A percentile compares a stretch with the other conserved stretches of the same genome.
These are phyloP conservation scores for Mycena crocata DNA, from an alignment of 768 basidiomycete genomes.

Conservation along the genomic window DNA sequence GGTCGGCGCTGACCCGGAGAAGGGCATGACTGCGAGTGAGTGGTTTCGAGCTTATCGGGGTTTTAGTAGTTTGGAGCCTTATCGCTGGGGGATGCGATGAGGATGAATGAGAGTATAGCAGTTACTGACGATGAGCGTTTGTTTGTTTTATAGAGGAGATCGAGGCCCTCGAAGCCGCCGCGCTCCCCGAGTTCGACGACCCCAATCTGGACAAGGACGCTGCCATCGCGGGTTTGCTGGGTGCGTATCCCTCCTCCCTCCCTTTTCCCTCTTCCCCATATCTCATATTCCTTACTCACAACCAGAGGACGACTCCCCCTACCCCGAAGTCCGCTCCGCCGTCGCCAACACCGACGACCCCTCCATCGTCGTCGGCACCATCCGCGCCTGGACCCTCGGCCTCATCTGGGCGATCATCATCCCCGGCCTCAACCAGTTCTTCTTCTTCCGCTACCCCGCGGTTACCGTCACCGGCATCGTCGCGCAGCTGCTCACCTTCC, in stretches of 20 bases:
- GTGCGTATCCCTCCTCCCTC: too few species aligned
- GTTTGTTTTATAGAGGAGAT: too few species aligned
- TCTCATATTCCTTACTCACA: too few species aligned
- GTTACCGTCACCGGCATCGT: constrained; percentile 72
- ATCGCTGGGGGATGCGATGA: too few species aligned
- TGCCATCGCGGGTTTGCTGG: constrained; percentile 55
- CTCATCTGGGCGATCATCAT: constrained; percentile 69
- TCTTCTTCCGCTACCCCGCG: constrained; percentile 74
- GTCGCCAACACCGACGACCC: constrained; percentile 76
- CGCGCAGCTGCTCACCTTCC: constrained; percentile 77
- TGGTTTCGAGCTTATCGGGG: too few species aligned
- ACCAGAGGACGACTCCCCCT: constrained; percentile 66
- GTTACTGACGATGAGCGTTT: too few species aligned
- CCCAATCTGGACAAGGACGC: constrained; percentile 64
- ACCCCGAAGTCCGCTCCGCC: constrained; percentile 67
- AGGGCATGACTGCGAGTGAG: too few species aligned
- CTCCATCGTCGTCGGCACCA: constrained; percentile 66
- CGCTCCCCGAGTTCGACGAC: constrained; percentile 59
- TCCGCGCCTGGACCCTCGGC: constrained; percentile 82
- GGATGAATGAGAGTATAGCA: too few species aligned
- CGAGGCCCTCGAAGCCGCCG: constrained; percentile 37
- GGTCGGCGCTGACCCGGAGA: too few species aligned
- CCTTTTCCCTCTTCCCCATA: too few species aligned
- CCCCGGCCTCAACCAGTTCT: constrained; percentile 78
- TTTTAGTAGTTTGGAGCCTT: too few species aligned